Evolutionary conservation across 345 rosid species (phyloP).

Genomic region (Acer negundo): DNA sequence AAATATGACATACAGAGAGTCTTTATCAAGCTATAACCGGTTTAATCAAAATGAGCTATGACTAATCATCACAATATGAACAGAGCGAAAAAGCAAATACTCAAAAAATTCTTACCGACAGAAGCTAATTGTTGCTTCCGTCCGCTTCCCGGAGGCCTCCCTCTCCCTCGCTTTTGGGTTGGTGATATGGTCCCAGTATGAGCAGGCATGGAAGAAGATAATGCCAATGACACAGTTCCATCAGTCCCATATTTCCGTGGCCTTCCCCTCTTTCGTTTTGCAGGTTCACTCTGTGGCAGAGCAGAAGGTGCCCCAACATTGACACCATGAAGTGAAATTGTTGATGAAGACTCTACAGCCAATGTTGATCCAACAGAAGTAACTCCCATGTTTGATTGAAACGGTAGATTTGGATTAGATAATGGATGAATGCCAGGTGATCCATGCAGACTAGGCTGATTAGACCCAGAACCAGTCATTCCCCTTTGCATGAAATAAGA

Average conservation of each 20-base stretch:
- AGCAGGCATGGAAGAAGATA: constrained; percentile 66
- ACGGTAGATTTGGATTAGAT: constrained; percentile 51
- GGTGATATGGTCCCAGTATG: constrained; percentile 56
- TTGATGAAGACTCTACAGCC: constrained; percentile 55
- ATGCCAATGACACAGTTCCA: constrained; percentile 74
- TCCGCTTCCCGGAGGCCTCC: constrained; percentile 88
- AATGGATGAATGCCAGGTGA: constrained; percentile 59
- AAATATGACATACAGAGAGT: neutral
- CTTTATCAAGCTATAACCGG: neutral
- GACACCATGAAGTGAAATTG: constrained; percentile 54
- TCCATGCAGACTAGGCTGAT: constrained; percentile 62
- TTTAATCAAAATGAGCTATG: neutral
- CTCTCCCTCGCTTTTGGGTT: constrained; percentile 82
- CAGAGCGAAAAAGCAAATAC: neutral
- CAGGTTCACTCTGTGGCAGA: constrained; percentile 47
- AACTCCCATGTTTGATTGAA: constrained; percentile 55
- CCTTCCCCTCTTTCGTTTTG: constrained; percentile 84
- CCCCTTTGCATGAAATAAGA: constrained; percentile 87
- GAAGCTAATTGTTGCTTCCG: constrained; percentile 75
- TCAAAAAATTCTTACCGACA: constrained; percentile 46
- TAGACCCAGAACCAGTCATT: constrained; percentile 57
- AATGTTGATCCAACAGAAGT: constrained; percentile 51
- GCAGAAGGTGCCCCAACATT: constrained; percentile 51
- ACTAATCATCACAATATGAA: neutral
- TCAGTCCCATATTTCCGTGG: constrained; percentile 88